These are phyloP conservation scores for Bretziella fagacearum DNA, from an alignment of 2,329 filamentous ascomycete species.

Conservation along the genomic window DNA sequence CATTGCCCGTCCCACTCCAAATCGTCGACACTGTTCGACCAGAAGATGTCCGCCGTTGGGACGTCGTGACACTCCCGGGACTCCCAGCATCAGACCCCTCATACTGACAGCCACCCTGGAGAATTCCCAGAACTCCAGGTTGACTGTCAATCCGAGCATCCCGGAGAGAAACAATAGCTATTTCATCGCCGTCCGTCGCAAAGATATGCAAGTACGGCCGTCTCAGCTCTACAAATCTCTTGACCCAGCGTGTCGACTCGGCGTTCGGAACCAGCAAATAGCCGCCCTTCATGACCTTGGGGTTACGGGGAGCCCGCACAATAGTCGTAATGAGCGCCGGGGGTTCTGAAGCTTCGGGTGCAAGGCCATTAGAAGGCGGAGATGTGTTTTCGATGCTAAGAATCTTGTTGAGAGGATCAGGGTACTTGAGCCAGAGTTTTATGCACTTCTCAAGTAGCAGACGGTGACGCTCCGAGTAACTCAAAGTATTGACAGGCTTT, in stretches of 20 bases:
- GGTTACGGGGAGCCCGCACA: slow-evolving; percentile 63
- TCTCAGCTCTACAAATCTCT: slow-evolving; percentile 81
- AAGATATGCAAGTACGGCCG: slow-evolving; percentile 81
- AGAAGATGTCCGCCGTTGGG: slow-evolving; percentile 33
- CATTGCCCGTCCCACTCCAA: slow-evolving; percentile 32
- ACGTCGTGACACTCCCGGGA: slow-evolving; percentile 27
- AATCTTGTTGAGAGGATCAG: slow-evolving; percentile 38
- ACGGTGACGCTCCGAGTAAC: slow-evolving; percentile 24
- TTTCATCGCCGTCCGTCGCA: slow-evolving; percentile 71
- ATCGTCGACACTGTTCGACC: slow-evolving; percentile 38
- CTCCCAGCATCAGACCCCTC: slow-evolving; percentile 25
- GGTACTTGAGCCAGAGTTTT: slow-evolving; percentile 46
- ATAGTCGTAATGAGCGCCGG: slow-evolving; percentile 61
- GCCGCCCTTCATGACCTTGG: slow-evolving; percentile 65
- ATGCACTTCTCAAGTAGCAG: slow-evolving; percentile 38
- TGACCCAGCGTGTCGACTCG: slow-evolving; percentile 70
- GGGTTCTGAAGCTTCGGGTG: slow-evolving; percentile 28
- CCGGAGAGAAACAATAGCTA: slow-evolving; percentile 72
- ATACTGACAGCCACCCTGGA: no score
- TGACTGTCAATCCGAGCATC: slow-evolving; percentile 87
- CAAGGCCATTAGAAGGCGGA: slow-evolving; percentile 48
- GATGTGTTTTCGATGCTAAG: slow-evolving; percentile 45
- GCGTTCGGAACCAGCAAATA: slow-evolving; percentile 75
- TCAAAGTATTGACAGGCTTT: slow-evolving; percentile 18
- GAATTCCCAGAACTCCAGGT: slow-evolving; percentile 66